Conservation (phyloP, 805 yeast genomes). For the Ogataea degrootiae region DNA sequence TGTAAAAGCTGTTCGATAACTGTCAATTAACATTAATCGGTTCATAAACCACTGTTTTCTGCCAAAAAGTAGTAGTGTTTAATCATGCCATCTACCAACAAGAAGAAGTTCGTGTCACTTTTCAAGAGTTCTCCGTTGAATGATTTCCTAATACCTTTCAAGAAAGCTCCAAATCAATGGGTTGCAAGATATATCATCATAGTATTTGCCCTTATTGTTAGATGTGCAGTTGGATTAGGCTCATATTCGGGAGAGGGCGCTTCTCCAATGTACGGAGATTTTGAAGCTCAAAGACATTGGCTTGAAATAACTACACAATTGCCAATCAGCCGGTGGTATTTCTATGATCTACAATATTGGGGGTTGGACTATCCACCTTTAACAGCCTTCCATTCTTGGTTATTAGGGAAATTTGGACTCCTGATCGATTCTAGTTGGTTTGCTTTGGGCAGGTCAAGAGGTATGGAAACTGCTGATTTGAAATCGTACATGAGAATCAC, state of each 20-base stretch:
- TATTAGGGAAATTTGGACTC: constrained; percentile 69
- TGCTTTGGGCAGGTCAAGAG: constrained; percentile 65
- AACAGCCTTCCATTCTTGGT: constrained; percentile 88
- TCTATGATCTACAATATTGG: constrained; percentile 88
- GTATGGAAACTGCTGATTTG: constrained; percentile 59
- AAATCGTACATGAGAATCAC: constrained; percentile 84
- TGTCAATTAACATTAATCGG: neutral
- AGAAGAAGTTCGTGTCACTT: constrained; percentile 26
- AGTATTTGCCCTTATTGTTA: constrained; percentile 65
- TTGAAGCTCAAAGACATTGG: constrained; percentile 99
- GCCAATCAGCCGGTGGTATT: constrained; percentile 80
- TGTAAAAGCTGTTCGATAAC: neutral
- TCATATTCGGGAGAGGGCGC: constrained; percentile 68
- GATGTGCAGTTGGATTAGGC: constrained; percentile 87
- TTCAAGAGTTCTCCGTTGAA: constrained; percentile 58
- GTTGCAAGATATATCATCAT: constrained; percentile 75
- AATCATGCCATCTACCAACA: neutral
- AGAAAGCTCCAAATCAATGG: constrained; percentile 85
- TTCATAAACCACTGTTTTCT: neutral
- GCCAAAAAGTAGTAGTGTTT: too few species aligned
- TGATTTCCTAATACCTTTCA: constrained; percentile 74
- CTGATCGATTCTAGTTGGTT: constrained; percentile 72
- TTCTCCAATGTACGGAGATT: constrained; percentile 89
- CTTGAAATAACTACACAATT: constrained; percentile 80
- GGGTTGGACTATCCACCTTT: constrained; percentile 96